A percentile compares a stretch with the other conserved stretches of the same genome.
phyloP scores from a whole-genome alignment of 768 basidiomycete species.

The Mycena albidolilacea region DNA sequence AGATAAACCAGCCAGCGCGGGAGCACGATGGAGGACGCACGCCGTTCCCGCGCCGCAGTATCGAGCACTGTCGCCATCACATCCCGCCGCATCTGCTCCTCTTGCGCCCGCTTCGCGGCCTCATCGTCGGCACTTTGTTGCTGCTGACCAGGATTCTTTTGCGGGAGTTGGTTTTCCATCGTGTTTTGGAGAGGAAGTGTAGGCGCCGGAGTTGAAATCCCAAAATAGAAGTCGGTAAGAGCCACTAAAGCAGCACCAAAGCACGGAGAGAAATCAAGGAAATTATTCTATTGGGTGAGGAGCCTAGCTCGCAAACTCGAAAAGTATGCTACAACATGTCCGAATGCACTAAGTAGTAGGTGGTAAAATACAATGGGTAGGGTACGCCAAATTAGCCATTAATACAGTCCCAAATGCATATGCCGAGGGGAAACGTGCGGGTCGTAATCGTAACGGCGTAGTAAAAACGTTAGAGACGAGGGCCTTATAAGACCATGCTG shows the following conservation, averaged over 20 bases:
- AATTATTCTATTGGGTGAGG: conserved; percentile 23
- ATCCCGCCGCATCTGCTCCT: conserved; percentile 84
- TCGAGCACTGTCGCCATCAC: conserved; percentile 86
- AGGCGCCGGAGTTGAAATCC: neutral
- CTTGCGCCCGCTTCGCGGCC: conserved; percentile 69
- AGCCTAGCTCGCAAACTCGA: conserved; percentile 36
- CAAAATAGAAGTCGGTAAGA: conserved; percentile 2
- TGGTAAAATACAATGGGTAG: conserved; percentile 29
- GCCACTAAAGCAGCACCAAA: neutral
- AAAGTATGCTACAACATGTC: conserved; percentile 35
- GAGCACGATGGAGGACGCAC: conserved; percentile 59
- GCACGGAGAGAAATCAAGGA: neutral
- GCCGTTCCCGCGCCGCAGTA: conserved; percentile 82
- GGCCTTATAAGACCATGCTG: conserved; percentile 39
- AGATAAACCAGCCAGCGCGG: neutral
- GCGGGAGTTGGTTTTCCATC: conserved; percentile 26
- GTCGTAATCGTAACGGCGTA: conserved; percentile 24
- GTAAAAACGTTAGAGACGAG: conserved; percentile 10
- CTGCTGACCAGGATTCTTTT: conserved; percentile 30
- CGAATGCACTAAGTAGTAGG: conserved; percentile 16
- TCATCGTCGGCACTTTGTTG: conserved; percentile 59
- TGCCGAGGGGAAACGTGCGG: conserved; percentile 7
- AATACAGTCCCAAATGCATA: conserved; percentile 15
- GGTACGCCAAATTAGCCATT: conserved; percentile 29
- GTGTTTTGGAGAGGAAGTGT: neutral